A percentile compares a stretch with the other conserved stretches of the same genome.
phyloP scores from a whole-genome alignment of 208 protist genomes.

The Crithidia thermophila region DNA sequence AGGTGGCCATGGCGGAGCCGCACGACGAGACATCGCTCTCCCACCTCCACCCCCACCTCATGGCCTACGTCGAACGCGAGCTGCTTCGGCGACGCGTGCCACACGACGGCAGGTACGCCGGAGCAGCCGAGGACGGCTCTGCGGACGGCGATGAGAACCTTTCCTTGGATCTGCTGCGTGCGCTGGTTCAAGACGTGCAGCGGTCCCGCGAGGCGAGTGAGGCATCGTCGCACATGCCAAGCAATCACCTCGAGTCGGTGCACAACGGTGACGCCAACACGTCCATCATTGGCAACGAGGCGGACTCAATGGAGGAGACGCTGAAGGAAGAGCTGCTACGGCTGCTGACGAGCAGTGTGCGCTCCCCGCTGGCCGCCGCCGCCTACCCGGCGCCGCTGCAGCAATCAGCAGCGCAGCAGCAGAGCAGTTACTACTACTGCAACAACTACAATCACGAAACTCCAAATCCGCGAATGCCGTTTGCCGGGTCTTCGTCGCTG shows the following conservation, averaged over 20 bases:
- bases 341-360: not conserved
- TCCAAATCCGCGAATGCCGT: not conserved
- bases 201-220: no score
- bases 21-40: no score
- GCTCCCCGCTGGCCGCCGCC: no score
- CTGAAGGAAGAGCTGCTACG: conserved; percentile 6
- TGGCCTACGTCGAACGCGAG: not conserved
- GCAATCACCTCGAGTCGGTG: no score
- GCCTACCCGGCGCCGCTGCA: not conserved
- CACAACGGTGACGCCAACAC: no score
- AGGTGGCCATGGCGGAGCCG: not conserved
- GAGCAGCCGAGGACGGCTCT: not conserved
- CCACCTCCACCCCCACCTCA: not conserved
- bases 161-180: no score
- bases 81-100: not conserved
- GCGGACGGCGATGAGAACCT: no score
- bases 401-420: not conserved
- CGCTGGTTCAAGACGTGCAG: no score
- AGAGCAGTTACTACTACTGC: not conserved
- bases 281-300: not conserved
- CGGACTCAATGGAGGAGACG: not conserved
- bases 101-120: not conserved
- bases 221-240: no score
- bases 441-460: no score
- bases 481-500: not conserved